Base-by-base conservation (phyloP, 192 early-diverging fungal species). In the Haplosporangium gracile region DNA sequence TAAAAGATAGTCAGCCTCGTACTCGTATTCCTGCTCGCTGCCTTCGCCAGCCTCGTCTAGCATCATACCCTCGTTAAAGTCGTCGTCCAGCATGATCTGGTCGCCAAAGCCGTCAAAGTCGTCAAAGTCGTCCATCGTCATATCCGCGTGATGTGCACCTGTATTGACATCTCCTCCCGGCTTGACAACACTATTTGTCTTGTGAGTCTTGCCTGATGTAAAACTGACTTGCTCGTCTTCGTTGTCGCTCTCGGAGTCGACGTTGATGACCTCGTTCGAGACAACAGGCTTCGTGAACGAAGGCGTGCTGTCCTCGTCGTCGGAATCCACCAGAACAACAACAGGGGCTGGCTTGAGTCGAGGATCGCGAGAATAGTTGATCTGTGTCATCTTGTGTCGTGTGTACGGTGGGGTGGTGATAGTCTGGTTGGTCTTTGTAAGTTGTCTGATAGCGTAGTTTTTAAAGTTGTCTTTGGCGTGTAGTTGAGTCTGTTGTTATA, bases 1-100 rank as follows among this genome's bases (percentile, higher is more conserved):
- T 24, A 75, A 49, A 5, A 72, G 43, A 4, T 51, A 24, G 32
- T 83, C 77, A 1, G 76, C 82, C 5, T 78, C 43, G 43, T 83
- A 83, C 9, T 83, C 82, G 24, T 69, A 83, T 16, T 80, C 78
- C 18, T 80, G 55, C 39, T 78, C 43, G 38, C 26, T 42, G 22
- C 5, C 65, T 1, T 68, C 75, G 9, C n/a, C 13, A 26, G 36
- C 42, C 1, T 16, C 45, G 34, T 68, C 29, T 13, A 8, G 26
- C 72, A 29, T 34, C 1, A 49, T 32, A 7, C 2, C 26, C 72
- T 73, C 26, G 15, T 20, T 20, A 40, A 22, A 16, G n/a, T 49
- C 71, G 4, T 65, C 38, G 26, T 40, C n/a, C 26, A 32, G 15
- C 71, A 29, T 49, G 4, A 49, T 18, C 0, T 7, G n/a, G 43